Evolutionary conservation across 1,139 yeast genomes (phyloP), one percentile per base, ranked within the genome.

Genomic region (Geotrichum histeridarum): DNA sequence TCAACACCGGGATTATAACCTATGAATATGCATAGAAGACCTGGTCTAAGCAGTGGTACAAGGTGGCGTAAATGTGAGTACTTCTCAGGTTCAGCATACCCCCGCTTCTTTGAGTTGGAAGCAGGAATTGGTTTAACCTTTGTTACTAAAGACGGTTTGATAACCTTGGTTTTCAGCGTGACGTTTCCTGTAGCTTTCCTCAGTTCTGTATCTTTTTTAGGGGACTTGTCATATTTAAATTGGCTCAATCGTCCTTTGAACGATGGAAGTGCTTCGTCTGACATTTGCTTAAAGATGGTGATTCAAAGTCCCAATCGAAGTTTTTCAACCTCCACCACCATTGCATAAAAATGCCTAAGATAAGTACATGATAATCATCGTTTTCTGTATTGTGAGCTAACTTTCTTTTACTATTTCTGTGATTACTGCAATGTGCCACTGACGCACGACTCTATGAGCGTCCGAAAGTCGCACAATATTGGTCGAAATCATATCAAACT

Each of bases 391-490:
- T 55, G 61, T 63, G 86, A 84, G 15, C 42, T 33, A 35, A 32
- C 43, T 32, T 35, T 30, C 30, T 48, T 52, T 42, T 51, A 43
- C 49, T 49, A 46, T 46, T 51, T 47, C 42, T 54, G 56, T 30
- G 54, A 50, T 46, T 50, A 54, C 54, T 54, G 54, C 37, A 53
- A 38, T 48, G 54, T 51, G 18, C 54, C 86, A 64, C 75, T 90
- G 57, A 90, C 96, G 1, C 97, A 90, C 67, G 96, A 89, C 70
- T 86, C 95, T 33, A 76, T 83, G 67, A 86, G 95, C 71, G 97
- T 90, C 53, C 74, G 96, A 45, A 84, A 86, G 65, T 84, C 91
- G 43, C 98, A 91, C 70, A 72, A 87, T 50, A 74, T 79, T 50
- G 98, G 98, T 12, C 81, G 81, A 64, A 84, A 86, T 67, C 98